Evolutionary conservation across 23 red algal species (phyloP), one percentile per base, ranked within the genome.

Genomic region (Cyanidiococcus yangmingshanensis): DNA sequence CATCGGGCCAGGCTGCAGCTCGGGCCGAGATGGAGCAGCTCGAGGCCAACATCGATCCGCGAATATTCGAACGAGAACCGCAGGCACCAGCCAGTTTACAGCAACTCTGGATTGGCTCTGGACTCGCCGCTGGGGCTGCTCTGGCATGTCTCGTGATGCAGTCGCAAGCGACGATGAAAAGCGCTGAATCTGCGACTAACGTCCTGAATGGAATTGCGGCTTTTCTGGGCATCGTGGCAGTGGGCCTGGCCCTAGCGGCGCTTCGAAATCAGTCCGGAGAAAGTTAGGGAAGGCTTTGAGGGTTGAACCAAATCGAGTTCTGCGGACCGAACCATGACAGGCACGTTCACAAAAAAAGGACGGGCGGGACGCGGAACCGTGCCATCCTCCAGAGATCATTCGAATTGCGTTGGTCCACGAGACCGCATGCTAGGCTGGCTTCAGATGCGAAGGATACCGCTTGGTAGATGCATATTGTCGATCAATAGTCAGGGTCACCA

Each of bases 11-110:
- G 27, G n/a, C 21, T 32, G n/a, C n/a, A 12, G 63, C 32, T 7
- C 63, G 27, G 27, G 63, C 21, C n/a, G 63, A 71, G 63, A 71
- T 71, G 63, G 63, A 71, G 27, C n/a, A 71, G 63, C 7, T 71
- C n/a, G 63, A 71, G 27, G 3, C n/a, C 32, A 71, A 30, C 63
- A 71, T 71, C 27, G 63, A 71, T 71, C 63, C 16, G 63, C 63
- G 63, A 12, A 71, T 71, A 25, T 71, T 71, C 27, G 63, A 71
- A 30, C 63, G 63, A 3, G 7, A 30, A 2, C 63, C 63, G 63
- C 7, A 3, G 27, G 16, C 63, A 35, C 16, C 21, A 32, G 16
- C 63, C 16, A 25, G 12, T 12, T 29, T 12, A 7, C 3, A 2
- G 32, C 63, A 71, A 29, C n/a, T 71, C 7, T 30, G 15, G 63